A percentile compares a stretch with the other conserved stretches of the same genome.
Conservation (phyloP, 1,139 yeast species). For the Saccharomycopsis crataegensis region DNA sequence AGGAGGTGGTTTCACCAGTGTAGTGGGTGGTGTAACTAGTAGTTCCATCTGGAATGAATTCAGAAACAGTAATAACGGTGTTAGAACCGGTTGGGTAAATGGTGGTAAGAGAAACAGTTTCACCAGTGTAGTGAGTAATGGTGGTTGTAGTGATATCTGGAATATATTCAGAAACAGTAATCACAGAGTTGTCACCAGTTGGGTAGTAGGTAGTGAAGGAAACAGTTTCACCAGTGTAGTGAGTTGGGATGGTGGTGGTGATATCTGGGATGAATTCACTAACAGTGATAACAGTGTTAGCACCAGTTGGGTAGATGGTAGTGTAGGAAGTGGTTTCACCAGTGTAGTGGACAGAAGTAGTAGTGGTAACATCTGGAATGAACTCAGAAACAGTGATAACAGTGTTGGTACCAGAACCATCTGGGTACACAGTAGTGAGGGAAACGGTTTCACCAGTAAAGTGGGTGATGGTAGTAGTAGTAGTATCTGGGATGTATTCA, state of each 20-base stretch:
- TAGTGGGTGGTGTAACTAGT: conserved; percentile 4
- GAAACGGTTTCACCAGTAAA: not conserved
- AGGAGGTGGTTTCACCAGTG: conserved; percentile 5
- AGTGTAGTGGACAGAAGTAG: conserved; percentile 9
- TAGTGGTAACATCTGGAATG: conserved; percentile 10
- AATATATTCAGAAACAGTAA: not conserved
- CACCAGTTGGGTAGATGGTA: conserved; percentile 1
- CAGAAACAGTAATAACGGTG: not conserved
- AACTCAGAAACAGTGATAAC: too few relatives aligned
- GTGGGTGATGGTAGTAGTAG: conserved; percentile 5
- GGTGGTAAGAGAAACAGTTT: not conserved
- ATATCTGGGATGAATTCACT: not conserved
- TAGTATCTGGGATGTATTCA: conserved; percentile 1
- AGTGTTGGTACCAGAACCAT: conserved; percentile 1
- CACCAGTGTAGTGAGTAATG: not conserved
- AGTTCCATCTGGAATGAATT: conserved; percentile 8
- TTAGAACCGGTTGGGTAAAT: not conserved
- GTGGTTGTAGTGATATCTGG: not conserved
- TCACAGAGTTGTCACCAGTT: not conserved
- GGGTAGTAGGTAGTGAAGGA: not conserved
- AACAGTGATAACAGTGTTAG: conserved; percentile 1
- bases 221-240: not conserved
- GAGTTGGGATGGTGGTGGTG: not conserved
- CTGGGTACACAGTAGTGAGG: too few relatives aligned
- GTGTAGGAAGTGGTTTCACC: not conserved